phyloP scores from a whole-genome alignment of 306 rosid species.

The Lathyrus aphaca region DNA sequence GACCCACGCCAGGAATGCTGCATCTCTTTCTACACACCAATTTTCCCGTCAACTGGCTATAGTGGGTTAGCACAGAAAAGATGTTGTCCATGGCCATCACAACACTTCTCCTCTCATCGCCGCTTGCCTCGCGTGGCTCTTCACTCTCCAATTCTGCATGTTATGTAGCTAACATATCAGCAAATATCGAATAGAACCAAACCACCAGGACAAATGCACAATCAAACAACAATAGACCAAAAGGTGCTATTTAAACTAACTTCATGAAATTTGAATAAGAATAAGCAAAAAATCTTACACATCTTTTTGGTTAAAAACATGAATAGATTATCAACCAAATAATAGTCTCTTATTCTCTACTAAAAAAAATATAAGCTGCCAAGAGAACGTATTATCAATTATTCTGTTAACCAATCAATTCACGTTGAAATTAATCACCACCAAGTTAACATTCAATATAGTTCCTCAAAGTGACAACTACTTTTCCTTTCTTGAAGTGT shows the following conservation, averaged over 20 bases:
- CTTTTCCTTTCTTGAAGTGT: conserved; percentile 3
- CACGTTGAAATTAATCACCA: not conserved
- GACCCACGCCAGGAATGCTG: conserved; percentile 63
- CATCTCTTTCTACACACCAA: conserved; percentile 77
- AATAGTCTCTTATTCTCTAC: not conserved
- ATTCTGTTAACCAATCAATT: conserved; percentile 5
- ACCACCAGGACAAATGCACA: conserved; percentile 14
- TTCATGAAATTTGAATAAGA: conserved; percentile 3
- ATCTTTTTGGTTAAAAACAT: not conserved
- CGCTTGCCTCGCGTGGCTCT: conserved; percentile 80
- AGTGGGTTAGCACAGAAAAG: conserved; percentile 76
- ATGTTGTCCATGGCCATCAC: conserved; percentile 60
- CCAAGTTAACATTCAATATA: not conserved
- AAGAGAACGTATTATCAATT: not conserved
- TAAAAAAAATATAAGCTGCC: not conserved
- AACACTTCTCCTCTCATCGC: conserved; percentile 68
- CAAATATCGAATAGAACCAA: conserved; percentile 34
- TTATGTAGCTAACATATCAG: conserved; percentile 39
- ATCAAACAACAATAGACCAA: conserved; percentile 13
- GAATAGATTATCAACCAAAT: not conserved
- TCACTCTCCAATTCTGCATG: conserved; percentile 61
- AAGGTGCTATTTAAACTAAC: not conserved
- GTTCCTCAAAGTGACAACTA: conserved; percentile 3
- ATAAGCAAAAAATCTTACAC: not conserved
- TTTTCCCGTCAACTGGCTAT: conserved; percentile 75